Conservation (phyloP, 2,329 filamentous ascomycete species). For the Trichoderma afroharzianum region DNA sequence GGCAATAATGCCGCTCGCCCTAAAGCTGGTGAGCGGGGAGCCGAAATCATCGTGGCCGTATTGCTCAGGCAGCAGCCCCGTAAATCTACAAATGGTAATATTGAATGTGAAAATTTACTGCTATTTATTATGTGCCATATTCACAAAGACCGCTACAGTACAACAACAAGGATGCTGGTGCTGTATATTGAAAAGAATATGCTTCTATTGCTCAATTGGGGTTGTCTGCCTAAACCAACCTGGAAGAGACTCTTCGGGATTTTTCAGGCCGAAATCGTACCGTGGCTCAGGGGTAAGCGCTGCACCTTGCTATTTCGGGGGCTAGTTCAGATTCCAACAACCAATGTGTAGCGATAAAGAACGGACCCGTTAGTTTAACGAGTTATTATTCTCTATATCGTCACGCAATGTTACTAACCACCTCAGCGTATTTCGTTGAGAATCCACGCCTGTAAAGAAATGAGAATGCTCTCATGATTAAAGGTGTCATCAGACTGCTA, state of each 20-base stretch:
- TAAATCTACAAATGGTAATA: neutral
- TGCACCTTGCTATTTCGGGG: neutral
- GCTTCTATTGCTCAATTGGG: neutral
- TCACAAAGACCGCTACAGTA: neutral
- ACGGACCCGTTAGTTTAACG: no score
- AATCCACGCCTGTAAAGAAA: neutral
- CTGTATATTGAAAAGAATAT: neutral
- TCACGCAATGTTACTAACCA: neutral
- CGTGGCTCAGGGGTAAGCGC: neutral
- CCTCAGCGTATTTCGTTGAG: no score
- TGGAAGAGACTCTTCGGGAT: neutral
- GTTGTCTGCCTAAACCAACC: neutral
- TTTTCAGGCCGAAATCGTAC: neutral
- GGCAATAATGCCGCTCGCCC: neutral
- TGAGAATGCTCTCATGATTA: neutral
- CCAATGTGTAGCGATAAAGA: no score
- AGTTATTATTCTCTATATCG: no score
- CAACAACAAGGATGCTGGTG: neutral
- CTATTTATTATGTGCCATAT: neutral
- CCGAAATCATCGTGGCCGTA: neutral
- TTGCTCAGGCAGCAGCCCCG: neutral
- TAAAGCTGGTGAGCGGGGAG: neutral
- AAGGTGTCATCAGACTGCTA: neutral
- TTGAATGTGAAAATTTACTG: neutral
- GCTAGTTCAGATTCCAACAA: neutral